Conservation (phyloP, 192 early-diverging fungal species). For the Mortierella hygrophila region DNA sequence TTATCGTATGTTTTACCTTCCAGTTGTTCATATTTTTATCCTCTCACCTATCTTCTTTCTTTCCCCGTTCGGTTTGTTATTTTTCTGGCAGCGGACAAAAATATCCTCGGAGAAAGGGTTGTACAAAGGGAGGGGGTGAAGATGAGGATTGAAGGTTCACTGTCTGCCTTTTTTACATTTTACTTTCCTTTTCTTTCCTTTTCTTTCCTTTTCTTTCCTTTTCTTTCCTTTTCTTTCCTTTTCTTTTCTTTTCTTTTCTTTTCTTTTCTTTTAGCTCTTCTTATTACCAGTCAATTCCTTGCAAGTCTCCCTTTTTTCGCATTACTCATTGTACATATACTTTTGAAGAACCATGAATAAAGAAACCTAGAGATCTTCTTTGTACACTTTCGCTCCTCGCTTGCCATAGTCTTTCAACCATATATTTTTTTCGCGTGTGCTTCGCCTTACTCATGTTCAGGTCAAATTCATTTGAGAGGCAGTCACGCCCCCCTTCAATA, state of each 20-base stretch:
- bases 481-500: background rate
- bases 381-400: background rate
- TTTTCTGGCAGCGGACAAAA: slow-evolving; percentile 4
- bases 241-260: background rate
- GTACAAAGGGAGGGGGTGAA: background rate
- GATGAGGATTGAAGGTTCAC: slow-evolving; percentile 1
- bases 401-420: background rate
- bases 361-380: slow-evolving; percentile 11
- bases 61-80: background rate
- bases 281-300: background rate
- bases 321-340: slow-evolving; percentile 2
- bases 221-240: background rate
- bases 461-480: background rate
- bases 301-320: background rate
- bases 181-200: background rate
- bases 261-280: background rate
- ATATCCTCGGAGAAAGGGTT: background rate
- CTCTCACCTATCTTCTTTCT: background rate
- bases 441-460: background rate
- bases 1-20: background rate
- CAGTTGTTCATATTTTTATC: background rate
- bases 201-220: background rate
- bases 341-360: slow-evolving; percentile 13
- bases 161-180: background rate
- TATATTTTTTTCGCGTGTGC: background rate